Base-by-base conservation (phyloP, 495 filamentous ascomycete species). In the Xylaria curta region DNA sequence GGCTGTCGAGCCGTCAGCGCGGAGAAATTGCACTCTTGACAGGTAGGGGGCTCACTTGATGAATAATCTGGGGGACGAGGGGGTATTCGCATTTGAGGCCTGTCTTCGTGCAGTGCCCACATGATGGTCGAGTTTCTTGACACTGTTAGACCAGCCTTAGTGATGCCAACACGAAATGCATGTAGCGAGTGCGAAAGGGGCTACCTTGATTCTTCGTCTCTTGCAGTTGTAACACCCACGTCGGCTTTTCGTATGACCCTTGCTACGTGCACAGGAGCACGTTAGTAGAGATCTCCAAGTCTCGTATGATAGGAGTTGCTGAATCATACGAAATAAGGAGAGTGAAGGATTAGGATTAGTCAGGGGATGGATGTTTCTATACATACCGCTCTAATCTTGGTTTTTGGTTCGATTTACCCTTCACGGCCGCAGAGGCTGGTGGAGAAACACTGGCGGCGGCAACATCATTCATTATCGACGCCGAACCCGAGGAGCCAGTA, bases 141-240 rank as follows among this genome's bases (percentile, higher is more conserved):
- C 89, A 91, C 85, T 88, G 31, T 31, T 31, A 40, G 4, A 28
- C 44, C 9, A 40, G 56, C 38, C 31, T 69, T 47, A 69, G 67
- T 17, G 26, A 69, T 6, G 28, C 31, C 28, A 10, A 31, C 15
- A 54, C 38, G 4, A 28, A 53, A 33, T 24, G 33, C 24, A 44
- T 17, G 58, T 15, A 31, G 31, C 7, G n/a, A 21, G n/a, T n/a
- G n/a, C n/a, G n/a, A n/a, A 9, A 17, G 4, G 19, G 49, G 28
- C 24, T 76, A 85, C 85, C 84, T 91, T 91, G 74, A 91, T 90
- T 70, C 85, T 82, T 12, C 89, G 81, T 53, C 83, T 79, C 76
- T 91, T 91, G 83, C 90, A 91, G 78, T 89, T 89, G 71, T 85
- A 89, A 74, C 89, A 91, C 1, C 89, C 89, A n/a, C 84, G 78